Conservation (phyloP, 2,329 filamentous ascomycete species). For the Ambrosiella beaveri region DNA sequence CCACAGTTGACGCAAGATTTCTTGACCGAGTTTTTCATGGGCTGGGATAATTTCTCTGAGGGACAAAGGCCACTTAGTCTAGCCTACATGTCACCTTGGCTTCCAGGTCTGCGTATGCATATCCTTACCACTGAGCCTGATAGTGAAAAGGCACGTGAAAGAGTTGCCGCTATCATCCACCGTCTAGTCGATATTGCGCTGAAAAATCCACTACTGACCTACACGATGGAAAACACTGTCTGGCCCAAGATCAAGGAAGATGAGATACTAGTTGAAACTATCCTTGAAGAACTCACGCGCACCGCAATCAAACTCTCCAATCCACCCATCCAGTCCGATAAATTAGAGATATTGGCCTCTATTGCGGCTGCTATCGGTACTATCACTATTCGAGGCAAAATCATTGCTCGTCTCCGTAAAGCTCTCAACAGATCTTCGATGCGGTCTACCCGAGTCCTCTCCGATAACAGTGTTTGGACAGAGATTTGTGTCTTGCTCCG, state of each 20-base stretch:
- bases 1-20: conserved; percentile 53
- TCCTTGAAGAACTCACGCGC: conserved; percentile 50
- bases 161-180: conserved; percentile 43
- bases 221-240: conserved; percentile 45
- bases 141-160: conserved; percentile 48
- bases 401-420: conserved; percentile 48
- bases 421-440: conserved; percentile 49
- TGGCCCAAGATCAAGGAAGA: conserved; percentile 49
- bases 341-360: conserved; percentile 42
- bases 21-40: conserved; percentile 55
- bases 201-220: conserved; percentile 39
- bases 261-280: conserved; percentile 47
- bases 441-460: conserved; percentile 45
- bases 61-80: conserved; percentile 50
- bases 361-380: conserved; percentile 47
- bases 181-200: conserved; percentile 50
- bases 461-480: conserved; percentile 51
- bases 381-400: conserved; percentile 45
- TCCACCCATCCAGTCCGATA: conserved; percentile 30
- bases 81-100: conserved; percentile 54
- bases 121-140: conserved; percentile 42
- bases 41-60: conserved; percentile 52
- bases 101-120: conserved; percentile 41
- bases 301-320: conserved; percentile 20
- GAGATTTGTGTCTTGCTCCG: conserved; percentile 51